A percentile compares a stretch with the other conserved stretches of the same genome.
Evolutionary conservation across 805 yeast genomes (phyloP).

Genomic region (Cyberlindnera mycetangii): DNA sequence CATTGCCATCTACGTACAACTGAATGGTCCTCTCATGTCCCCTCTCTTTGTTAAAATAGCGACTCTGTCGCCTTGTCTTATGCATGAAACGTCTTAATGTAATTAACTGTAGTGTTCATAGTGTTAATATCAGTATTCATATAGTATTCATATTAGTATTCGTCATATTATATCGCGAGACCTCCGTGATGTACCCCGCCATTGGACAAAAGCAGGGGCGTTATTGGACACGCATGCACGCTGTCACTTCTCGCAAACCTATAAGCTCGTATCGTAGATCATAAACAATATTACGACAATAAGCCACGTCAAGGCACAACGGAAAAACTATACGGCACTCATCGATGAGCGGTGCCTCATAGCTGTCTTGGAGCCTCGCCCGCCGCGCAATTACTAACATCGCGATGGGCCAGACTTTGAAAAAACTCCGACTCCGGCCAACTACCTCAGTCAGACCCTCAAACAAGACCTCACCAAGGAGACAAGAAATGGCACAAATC

Average conservation of each 20-base stretch:
- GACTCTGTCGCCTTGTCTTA: not conserved
- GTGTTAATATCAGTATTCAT: not conserved
- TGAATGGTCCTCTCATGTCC: not conserved
- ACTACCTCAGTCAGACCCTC: not conserved
- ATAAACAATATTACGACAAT: not conserved
- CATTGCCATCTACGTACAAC: too few relatives aligned
- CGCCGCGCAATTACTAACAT: constrained; percentile 4
- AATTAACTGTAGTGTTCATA: not conserved
- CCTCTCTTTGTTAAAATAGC: not conserved
- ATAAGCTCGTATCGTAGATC: not conserved
- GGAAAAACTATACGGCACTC: not conserved
- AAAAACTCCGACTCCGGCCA: constrained; percentile 5
- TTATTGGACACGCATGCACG: not conserved
- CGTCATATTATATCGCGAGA: not conserved
- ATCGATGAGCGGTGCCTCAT: not conserved
- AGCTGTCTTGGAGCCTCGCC: not conserved
- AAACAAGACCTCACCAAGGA: not conserved
- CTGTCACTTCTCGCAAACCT: not conserved
- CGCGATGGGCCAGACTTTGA: constrained; percentile 6
- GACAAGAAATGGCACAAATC: constrained; percentile 5
- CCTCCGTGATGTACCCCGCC: not conserved
- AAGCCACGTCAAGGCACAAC: not conserved
- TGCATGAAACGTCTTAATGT: constrained; percentile 6
- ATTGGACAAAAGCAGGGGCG: constrained; percentile 6
- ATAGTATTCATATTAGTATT: too few relatives aligned